phyloP scores from a whole-genome alignment of 352 stramenopile genomes.

The Phytophthora capsici region DNA sequence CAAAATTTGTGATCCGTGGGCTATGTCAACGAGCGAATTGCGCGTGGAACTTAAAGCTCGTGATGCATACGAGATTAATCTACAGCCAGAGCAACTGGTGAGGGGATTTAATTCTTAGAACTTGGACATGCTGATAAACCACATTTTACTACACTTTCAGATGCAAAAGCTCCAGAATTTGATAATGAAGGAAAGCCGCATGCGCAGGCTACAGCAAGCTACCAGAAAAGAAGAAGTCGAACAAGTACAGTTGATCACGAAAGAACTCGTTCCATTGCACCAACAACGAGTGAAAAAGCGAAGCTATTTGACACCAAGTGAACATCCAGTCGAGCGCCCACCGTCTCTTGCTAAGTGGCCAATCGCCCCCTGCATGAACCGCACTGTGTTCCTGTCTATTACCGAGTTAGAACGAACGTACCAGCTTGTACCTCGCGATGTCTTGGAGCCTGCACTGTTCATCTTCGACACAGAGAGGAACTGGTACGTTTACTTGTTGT shows the following conservation, averaged over 20 bases:
- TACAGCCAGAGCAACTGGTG: slow-evolving; percentile 74
- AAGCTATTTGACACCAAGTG: slow-evolving; percentile 21
- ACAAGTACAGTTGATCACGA: slow-evolving; percentile 62
- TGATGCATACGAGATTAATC: slow-evolving; percentile 65
- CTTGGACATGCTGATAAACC: too few species aligned
- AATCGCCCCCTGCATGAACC: slow-evolving; percentile 52
- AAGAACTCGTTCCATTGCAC: slow-evolving; percentile 49
- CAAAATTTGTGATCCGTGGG: slow-evolving; percentile 72
- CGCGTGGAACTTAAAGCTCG: slow-evolving; percentile 59
- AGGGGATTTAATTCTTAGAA: not conserved
- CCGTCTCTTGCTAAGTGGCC: slow-evolving; percentile 62
- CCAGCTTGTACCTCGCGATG: slow-evolving; percentile 67
- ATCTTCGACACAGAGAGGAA: slow-evolving; percentile 76
- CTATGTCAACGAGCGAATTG: slow-evolving; percentile 81
- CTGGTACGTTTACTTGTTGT: slow-evolving; percentile 42
- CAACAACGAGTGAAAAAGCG: slow-evolving; percentile 28
- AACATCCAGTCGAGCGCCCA: slow-evolving; percentile 37
- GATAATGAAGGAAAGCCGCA: slow-evolving; percentile 69
- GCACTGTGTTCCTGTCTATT: slow-evolving; percentile 81
- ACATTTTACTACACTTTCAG: slow-evolving; percentile 16
- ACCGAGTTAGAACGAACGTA: slow-evolving; percentile 65
- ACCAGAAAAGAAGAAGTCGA: slow-evolving; percentile 59
- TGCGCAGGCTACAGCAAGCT: slow-evolving; percentile 67
- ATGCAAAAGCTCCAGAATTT: slow-evolving; percentile 68
- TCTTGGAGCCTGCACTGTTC: slow-evolving; percentile 65